Evolutionary conservation across 2,329 filamentous ascomycete species (phyloP).

Genomic region (Lecanicillium sp.): DNA sequence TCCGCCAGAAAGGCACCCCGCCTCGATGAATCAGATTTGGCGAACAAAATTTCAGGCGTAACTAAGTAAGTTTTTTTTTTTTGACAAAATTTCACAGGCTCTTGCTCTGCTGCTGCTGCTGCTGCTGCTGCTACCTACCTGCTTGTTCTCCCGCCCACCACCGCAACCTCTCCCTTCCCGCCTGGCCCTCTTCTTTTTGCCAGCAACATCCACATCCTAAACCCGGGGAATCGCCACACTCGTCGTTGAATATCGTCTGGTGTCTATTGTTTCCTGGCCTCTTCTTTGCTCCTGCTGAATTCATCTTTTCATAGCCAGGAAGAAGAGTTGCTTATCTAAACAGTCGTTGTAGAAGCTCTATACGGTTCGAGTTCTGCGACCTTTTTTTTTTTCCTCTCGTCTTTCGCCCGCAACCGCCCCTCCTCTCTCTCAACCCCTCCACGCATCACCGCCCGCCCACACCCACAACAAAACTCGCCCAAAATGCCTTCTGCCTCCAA

Average conservation of each 20-base stretch:
- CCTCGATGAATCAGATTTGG: background rate
- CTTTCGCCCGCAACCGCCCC: slow-evolving; percentile 3
- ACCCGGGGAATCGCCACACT: background rate
- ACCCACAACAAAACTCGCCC: slow-evolving; percentile 16
- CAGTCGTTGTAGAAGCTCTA: no score
- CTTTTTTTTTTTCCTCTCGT: slow-evolving; percentile 6
- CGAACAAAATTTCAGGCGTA: background rate
- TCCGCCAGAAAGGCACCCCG: background rate
- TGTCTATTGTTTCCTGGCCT: background rate
- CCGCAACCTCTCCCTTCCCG: background rate
- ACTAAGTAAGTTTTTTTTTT: slow-evolving; percentile 1
- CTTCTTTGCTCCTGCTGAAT: background rate
- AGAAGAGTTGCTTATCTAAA: background rate
- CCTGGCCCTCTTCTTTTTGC: no score
- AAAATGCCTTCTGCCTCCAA: slow-evolving; percentile 63
- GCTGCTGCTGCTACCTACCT: background rate
- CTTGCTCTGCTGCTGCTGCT: background rate
- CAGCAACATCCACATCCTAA: background rate
- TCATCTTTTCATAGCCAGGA: background rate
- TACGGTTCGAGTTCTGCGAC: no score
- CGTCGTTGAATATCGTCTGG: background rate
- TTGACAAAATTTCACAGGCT: no score
- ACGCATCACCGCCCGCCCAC: slow-evolving; percentile 11
- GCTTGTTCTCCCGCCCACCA: no score
- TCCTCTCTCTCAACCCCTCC: slow-evolving; percentile 7